Conservation (phyloP, 176 grass and related monocot species). For the Zoysia pacifica region DNA sequence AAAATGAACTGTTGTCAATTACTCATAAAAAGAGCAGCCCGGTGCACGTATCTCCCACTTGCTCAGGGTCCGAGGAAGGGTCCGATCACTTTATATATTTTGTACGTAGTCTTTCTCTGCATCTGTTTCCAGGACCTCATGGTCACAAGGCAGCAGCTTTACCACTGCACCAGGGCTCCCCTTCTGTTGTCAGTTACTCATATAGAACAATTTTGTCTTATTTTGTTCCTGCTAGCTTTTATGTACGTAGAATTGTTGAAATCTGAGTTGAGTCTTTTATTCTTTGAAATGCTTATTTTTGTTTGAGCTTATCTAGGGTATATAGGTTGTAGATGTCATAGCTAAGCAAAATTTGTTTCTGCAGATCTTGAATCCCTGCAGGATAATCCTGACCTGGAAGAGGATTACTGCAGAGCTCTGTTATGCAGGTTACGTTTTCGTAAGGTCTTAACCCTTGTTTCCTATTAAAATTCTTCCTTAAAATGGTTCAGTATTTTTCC, state of each 20-base stretch:
- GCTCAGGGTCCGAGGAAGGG: too few relatives aligned
- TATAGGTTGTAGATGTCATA: not conserved
- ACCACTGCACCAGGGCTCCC: too few relatives aligned
- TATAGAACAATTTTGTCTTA: not conserved
- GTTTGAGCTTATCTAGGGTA: conserved; percentile 17
- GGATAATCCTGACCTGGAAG: conserved; percentile 85
- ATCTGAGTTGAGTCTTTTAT: not conserved
- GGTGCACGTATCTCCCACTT: too few relatives aligned
- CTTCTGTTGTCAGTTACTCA: not conserved
- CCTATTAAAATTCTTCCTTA: conserved; percentile 42
- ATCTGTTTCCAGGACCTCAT: too few relatives aligned
- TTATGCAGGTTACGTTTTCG: conserved; percentile 99
- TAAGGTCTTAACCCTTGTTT: conserved; percentile 94
- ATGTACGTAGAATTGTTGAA: conserved; percentile 18
- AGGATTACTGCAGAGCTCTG: conserved; percentile 85
- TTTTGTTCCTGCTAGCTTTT: not conserved
- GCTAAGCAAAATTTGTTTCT: conserved; percentile 35
- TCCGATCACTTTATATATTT: too few relatives aligned
- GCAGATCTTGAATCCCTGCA: conserved; percentile 90
- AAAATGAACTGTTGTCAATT: conserved; percentile 1
- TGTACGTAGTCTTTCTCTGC: too few relatives aligned
- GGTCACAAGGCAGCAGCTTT: too few relatives aligned
- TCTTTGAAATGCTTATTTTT: conserved; percentile 12
- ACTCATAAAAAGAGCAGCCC: not conserved
- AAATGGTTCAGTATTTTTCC: conserved; percentile 27